Evolutionary conservation across 108 stramenopile genomes (phyloP), one percentile per base, ranked within the genome.

Genomic region (Epithemia pelagica): DNA sequence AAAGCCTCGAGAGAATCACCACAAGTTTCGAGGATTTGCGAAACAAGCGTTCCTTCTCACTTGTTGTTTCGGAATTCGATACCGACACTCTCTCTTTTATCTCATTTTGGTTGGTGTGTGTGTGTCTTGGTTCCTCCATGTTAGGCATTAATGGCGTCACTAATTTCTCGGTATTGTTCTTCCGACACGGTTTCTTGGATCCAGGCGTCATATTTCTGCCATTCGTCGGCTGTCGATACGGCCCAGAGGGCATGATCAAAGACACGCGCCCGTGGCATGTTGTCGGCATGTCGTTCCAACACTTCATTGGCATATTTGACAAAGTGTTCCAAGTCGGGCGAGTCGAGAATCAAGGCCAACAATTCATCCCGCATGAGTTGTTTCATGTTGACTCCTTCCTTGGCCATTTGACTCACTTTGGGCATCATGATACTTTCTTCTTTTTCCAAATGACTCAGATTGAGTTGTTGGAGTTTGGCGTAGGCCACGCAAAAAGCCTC

Each of bases 181-280:
- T n/a, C n/a, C n/a, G n/a, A n/a, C n/a, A n/a, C n/a, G n/a, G n/a
- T n/a, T n/a, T n/a, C n/a, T n/a, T 74, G 28, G 21, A 74, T 68
- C 73, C 73, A 74, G 3, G 15, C 51, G 32, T 60, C 56, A 31
- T 37, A 67, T 23, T 33, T 54, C 22, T 51, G 21, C 74, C 74
- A 74, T 52, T 74, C 33, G 0, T 62, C 74, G 7, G 68, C 56
- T 33, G 74, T 70, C 21, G 74, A 31, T 21, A 54, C 74, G 7
- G 75, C 75, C 75, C 75, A 76, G 22, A 76, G 52, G 3, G 75
- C 75, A 66, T 76, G 75, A 62, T 67, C 70, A 55, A 76, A 76
- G 1, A 76, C 75, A 10, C 70, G 65, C 55, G 33, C 75, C 31
- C 66, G 51, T 26, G 69, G 75, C 64, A 67, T 70, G 19, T 54